phyloP scores from a whole-genome alignment of 208 protist species.

The Herpetomonas samuelpessoai region DNA sequence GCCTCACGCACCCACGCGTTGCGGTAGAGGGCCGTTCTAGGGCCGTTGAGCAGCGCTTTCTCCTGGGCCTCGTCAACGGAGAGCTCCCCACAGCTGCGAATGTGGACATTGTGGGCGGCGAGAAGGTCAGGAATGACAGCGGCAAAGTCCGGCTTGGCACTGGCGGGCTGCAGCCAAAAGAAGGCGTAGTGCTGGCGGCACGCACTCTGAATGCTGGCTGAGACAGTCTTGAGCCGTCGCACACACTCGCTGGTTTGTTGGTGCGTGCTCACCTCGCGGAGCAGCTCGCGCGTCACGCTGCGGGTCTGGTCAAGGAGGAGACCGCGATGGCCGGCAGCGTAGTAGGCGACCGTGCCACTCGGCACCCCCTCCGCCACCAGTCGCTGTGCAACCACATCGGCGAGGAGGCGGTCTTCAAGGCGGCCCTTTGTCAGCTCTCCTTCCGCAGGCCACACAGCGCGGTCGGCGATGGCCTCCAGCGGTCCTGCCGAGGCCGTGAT shows the following conservation, averaged over 20 bases:
- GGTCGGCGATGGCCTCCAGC: slow-evolving; percentile 63
- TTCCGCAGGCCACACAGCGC: slow-evolving; percentile 42
- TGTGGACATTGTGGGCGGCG: slow-evolving; percentile 33
- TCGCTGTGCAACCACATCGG: slow-evolving; percentile 36
- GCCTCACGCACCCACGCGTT: slow-evolving; percentile 58
- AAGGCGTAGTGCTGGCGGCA: slow-evolving; percentile 67
- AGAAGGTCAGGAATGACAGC: slow-evolving; percentile 42
- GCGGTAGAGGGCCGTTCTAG: slow-evolving; percentile 53
- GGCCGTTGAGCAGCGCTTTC: slow-evolving; percentile 51
- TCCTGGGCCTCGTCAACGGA: slow-evolving; percentile 35
- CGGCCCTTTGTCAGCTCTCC: no score
- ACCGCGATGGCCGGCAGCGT: slow-evolving; percentile 9
- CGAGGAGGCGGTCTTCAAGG: slow-evolving; percentile 8
- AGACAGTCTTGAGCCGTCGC: slow-evolving; percentile 26
- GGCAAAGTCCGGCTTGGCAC: slow-evolving; percentile 29
- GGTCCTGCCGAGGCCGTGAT: slow-evolving; percentile 51
- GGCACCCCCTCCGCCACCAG: slow-evolving; percentile 48
- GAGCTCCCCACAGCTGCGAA: slow-evolving; percentile 49
- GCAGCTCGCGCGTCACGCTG: slow-evolving; percentile 14
- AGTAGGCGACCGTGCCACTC: slow-evolving; percentile 27
- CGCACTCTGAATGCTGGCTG: slow-evolving; percentile 18
- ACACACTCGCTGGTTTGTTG: slow-evolving; percentile 37
- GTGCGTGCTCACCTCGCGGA: slow-evolving; percentile 17
- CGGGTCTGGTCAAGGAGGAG: slow-evolving; percentile 7
- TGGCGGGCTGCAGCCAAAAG: slow-evolving; percentile 75